Percentiles rank a stretch among this genome's conserved stretches.
Evolutionary conservation across 2,329 filamentous ascomycete genomes (phyloP).

Genomic region (Tolypocladium paradoxum): DNA sequence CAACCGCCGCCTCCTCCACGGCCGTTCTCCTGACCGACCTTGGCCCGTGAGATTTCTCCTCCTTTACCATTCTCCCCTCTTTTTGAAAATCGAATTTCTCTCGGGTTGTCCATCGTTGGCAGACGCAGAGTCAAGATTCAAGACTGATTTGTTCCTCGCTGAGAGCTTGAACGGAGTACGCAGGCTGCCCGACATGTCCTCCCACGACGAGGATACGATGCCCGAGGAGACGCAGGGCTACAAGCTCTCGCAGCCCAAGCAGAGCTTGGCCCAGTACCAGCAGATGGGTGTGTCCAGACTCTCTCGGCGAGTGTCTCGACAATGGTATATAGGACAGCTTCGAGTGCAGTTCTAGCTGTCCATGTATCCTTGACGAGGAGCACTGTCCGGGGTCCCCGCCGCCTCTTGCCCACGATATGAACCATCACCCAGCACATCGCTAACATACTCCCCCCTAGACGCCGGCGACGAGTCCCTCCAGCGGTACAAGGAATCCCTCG

Average conservation of each 20-base stretch:
- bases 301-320: neutral
- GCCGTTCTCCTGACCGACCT: constrained; percentile 3
- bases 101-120: neutral
- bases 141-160: neutral
- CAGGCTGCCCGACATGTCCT: constrained; percentile 44
- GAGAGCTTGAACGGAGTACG: neutral
- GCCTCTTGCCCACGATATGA: neutral
- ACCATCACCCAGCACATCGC: neutral
- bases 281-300: constrained; percentile 62
- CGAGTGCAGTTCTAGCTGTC: neutral
- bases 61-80: neutral
- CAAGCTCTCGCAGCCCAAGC: constrained; percentile 94
- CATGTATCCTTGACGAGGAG: no score
- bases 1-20: constrained; percentile 8
- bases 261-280: constrained; percentile 89
- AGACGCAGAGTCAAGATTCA: neutral
- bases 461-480: constrained; percentile 84
- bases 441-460: constrained; percentile 27
- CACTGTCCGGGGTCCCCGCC: neutral
- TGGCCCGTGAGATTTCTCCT: constrained; percentile 1
- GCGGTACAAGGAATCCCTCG: constrained; percentile 95
- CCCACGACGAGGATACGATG: constrained; percentile 68
- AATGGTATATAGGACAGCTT: neutral
- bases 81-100: neutral
- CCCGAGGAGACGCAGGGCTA: constrained; percentile 88